Evolutionary conservation across 2,329 filamentous ascomycete species (phyloP).

Genomic region (Aspergillus ibericus): DNA sequence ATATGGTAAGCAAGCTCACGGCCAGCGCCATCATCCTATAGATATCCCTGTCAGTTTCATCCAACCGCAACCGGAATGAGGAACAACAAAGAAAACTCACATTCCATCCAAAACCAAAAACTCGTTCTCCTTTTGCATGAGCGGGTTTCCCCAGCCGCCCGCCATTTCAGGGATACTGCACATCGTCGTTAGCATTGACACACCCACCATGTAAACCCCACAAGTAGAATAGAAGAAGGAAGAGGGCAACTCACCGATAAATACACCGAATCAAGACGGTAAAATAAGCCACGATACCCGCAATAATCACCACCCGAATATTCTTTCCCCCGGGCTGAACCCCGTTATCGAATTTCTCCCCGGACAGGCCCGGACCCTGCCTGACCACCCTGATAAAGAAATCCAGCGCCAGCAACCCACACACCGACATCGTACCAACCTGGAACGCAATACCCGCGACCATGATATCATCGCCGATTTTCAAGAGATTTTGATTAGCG

Average conservation of each 20-base stretch:
- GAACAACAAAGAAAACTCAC: constrained; percentile 32
- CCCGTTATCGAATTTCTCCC: constrained; percentile 24
- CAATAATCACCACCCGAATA: constrained; percentile 29
- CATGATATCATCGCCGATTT: constrained; percentile 57
- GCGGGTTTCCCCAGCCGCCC: constrained; percentile 49
- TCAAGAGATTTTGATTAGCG: constrained; percentile 35
- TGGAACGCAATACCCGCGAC: constrained; percentile 60
- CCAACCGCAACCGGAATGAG: neutral
- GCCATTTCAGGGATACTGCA: constrained; percentile 52
- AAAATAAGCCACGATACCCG: constrained; percentile 38
- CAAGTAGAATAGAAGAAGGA: neutral
- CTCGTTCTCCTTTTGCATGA: constrained; percentile 50
- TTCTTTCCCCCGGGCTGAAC: constrained; percentile 8
- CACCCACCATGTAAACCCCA: too few species aligned
- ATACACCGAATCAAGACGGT: constrained; percentile 46
- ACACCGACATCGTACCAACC: constrained; percentile 51
- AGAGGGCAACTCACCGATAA: constrained; percentile 37
- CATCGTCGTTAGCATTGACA: constrained; percentile 1
- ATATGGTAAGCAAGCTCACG: constrained; percentile 41
- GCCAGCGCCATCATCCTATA: constrained; percentile 49
- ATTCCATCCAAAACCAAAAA: constrained; percentile 51
- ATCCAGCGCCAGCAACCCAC: constrained; percentile 40
- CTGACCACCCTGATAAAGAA: constrained; percentile 45
- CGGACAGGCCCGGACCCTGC: constrained; percentile 25
- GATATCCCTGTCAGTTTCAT: neutral